Percentiles rank a stretch among this genome's conserved stretches.
phyloP scores from a whole-genome alignment of 2,329 filamentous ascomycete species.

The Fusarium pseudoanthophilum region DNA sequence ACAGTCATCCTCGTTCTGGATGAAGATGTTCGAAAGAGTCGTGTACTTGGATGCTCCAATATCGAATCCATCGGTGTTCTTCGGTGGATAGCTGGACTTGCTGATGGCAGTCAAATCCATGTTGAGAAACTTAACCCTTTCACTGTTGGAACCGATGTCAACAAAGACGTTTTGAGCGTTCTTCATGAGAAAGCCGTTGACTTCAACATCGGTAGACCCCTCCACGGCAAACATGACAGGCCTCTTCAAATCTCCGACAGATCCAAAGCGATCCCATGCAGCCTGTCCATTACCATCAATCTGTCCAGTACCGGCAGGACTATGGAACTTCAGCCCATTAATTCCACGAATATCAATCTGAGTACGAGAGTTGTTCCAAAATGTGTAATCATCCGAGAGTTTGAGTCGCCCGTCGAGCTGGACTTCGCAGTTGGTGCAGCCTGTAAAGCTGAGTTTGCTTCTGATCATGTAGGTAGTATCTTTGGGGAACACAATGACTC shows the following conservation, averaged over 20 bases:
- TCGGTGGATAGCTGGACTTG: not conserved
- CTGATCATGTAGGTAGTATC: not conserved
- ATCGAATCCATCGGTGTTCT: not conserved
- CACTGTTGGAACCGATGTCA: not conserved
- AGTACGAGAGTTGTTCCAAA: not conserved
- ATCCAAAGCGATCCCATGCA: not conserved
- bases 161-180: not conserved
- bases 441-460: not conserved
- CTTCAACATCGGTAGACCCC: not conserved
- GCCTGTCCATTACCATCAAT: not conserved
- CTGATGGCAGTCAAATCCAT: not conserved
- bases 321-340: not conserved
- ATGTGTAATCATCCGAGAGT: not conserved
- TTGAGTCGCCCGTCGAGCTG: not conserved
- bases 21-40: not conserved
- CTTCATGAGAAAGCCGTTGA: not conserved
- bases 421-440: not conserved
- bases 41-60: not conserved
- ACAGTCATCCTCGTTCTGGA: not conserved
- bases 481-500: not conserved
- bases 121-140: not conserved
- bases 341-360: not conserved
- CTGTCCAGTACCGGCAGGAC: not conserved
- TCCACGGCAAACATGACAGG: not conserved
- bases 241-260: not conserved